A percentile compares a stretch with the other conserved stretches of the same genome.
These are phyloP conservation scores for Hondaea fermentalgiana DNA, from an alignment of 108 stramenopile genomes.

Conservation along the genomic window DNA sequence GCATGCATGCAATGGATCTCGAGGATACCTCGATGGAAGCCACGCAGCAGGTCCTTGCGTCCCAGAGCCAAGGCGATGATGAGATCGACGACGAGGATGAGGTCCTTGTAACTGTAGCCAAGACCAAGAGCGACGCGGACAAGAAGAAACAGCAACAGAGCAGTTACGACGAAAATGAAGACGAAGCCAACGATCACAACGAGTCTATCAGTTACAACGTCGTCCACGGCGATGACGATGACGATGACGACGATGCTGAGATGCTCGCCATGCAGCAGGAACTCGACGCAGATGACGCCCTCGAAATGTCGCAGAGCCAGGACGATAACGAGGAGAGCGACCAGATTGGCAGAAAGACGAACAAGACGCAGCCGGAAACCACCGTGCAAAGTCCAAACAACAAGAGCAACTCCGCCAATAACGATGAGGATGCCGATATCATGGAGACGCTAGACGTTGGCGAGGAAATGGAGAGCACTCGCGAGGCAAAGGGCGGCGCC, in stretches of 20 bases:
- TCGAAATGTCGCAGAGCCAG: neutral
- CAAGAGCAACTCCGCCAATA: neutral
- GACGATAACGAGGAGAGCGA: neutral
- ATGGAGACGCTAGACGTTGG: neutral
- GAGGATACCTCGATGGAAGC: neutral
- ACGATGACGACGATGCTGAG: neutral
- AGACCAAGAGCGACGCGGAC: no score
- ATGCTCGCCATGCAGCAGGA: neutral
- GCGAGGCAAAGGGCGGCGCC: neutral
- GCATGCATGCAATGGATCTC: neutral
- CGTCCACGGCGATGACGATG: neutral
- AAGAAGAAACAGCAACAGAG: no score
- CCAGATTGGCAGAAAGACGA: neutral
- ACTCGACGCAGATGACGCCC: neutral
- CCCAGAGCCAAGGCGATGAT: neutral
- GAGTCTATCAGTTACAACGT: no score
- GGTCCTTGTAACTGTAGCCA: neutral
- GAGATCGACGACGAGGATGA: neutral
- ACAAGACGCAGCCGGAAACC: no score
- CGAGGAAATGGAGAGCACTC: neutral
- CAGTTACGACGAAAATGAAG: no score
- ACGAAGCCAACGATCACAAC: no score
- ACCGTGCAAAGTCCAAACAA: neutral
- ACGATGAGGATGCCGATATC: neutral
- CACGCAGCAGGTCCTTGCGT: neutral